phyloP scores from a whole-genome alignment of 176 grass and related monocot genomes.

The Stipa capillata region DNA sequence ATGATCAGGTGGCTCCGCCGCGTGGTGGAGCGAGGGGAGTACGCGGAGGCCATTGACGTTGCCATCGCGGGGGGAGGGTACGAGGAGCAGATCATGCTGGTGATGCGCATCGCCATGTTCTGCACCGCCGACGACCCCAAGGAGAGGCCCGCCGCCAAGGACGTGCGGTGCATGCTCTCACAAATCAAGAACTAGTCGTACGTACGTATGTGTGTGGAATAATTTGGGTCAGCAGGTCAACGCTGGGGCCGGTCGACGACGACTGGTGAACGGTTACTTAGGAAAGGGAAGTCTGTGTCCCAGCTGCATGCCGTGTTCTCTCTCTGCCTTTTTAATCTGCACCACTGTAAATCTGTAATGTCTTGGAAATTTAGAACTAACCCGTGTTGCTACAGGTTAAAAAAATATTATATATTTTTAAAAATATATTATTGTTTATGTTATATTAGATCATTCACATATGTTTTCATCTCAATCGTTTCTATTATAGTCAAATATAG shows the following conservation, averaged over 20 bases:
- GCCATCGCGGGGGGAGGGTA: slow-evolving; percentile 26
- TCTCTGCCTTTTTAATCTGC: no score
- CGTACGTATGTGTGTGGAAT: not conserved
- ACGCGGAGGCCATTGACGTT: slow-evolving; percentile 35
- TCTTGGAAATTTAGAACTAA: no score
- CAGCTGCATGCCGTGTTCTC: not conserved
- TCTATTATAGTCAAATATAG: no score
- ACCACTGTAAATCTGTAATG: no score
- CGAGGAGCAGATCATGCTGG: slow-evolving; percentile 67
- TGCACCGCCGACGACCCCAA: slow-evolving; percentile 58
- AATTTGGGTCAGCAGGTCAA: not conserved
- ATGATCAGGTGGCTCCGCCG: slow-evolving; percentile 60
- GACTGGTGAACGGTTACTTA: not conserved
- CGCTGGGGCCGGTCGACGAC: not conserved
- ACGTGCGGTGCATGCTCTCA: slow-evolving; percentile 55
- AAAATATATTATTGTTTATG: no score
- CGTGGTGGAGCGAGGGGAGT: slow-evolving; percentile 8
- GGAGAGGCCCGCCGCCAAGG: slow-evolving; percentile 54
- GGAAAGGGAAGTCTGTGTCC: no score
- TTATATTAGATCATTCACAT: no score
- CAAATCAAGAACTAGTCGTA: slow-evolving; percentile 39
- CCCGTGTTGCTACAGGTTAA: no score
- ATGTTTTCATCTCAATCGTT: no score
- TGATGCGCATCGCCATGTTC: slow-evolving; percentile 67
- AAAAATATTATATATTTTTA: no score